Conservation (phyloP, 306 rosid genomes). For the Dalbergia oliveri region DNA sequence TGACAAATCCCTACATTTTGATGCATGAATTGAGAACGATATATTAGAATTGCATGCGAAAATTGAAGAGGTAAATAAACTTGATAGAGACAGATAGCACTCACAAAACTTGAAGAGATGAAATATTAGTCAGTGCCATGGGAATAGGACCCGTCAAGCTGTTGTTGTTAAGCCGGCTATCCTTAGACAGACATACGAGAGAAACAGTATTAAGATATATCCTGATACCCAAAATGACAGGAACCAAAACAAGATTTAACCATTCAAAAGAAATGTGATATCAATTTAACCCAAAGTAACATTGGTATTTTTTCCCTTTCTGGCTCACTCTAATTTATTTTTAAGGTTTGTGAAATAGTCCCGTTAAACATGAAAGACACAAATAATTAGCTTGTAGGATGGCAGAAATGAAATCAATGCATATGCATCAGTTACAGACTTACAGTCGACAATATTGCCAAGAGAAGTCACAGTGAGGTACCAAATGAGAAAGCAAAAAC, state of each 20-base stretch:
- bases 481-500: not conserved
- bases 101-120: constrained; percentile 97
- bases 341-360: not conserved
- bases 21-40: constrained; percentile 15
- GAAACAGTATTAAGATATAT: constrained; percentile 52
- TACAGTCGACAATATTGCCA: not conserved
- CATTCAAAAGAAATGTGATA: not conserved
- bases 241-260: constrained; percentile 21
- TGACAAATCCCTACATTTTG: constrained; percentile 84
- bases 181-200: constrained; percentile 64
- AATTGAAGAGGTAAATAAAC: constrained; percentile 24
- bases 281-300: not conserved
- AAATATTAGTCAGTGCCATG: constrained; percentile 88
- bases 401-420: not conserved
- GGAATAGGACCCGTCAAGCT: constrained; percentile 93
- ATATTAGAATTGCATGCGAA: constrained; percentile 27
- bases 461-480: not conserved
- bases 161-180: constrained; percentile 99
- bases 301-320: not conserved
- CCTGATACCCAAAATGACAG: constrained; percentile 24
- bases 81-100: constrained; percentile 50
- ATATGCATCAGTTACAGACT: not conserved
- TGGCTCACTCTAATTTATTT: not conserved
- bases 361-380: constrained; percentile 4
- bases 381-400: not conserved